A percentile compares a stretch with the other conserved stretches of the same genome.
These are phyloP conservation scores for Crithidia fasciculata DNA, from an alignment of 208 protist genomes.

Conservation along the genomic window DNA sequence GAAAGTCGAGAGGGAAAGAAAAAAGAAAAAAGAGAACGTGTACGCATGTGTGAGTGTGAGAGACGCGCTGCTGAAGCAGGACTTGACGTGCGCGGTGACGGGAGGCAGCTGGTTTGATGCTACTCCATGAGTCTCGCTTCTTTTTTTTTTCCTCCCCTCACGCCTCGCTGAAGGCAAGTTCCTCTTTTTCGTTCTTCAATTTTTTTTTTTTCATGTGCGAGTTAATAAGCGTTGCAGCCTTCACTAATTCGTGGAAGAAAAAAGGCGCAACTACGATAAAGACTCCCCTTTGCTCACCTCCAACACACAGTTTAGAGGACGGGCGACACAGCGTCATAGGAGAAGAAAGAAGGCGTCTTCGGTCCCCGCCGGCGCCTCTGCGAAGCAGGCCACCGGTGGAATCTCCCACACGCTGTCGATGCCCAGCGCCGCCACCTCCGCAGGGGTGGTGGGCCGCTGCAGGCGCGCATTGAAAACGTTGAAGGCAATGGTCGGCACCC, in stretches of 20 bases:
- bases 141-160: background rate
- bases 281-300: too few relatives aligned
- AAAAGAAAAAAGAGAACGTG: background rate
- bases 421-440: conserved; percentile 38
- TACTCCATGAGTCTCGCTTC: too few relatives aligned
- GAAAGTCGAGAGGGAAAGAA: background rate
- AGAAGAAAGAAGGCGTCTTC: conserved; percentile 52
- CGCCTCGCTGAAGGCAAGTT: background rate
- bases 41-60: too few relatives aligned
- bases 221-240: too few relatives aligned
- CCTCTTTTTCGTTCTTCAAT: background rate
- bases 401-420: conserved; percentile 58
- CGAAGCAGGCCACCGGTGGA: conserved; percentile 60
- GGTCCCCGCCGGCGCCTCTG: conserved; percentile 38
- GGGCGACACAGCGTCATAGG: conserved; percentile 11
- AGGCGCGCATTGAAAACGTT: conserved; percentile 57
- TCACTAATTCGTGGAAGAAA: background rate
- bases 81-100: too few relatives aligned
- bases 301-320: too few relatives aligned
- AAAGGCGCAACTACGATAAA: background rate
- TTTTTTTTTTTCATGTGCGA: background rate
- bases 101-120: too few relatives aligned
- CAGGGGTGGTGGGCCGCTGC: conserved; percentile 29
- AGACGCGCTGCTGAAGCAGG: too few relatives aligned
- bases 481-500: conserved; percentile 63